Base-by-base conservation (phyloP, 805 yeast genomes). In the Kluyveromyces lactis region DNA sequence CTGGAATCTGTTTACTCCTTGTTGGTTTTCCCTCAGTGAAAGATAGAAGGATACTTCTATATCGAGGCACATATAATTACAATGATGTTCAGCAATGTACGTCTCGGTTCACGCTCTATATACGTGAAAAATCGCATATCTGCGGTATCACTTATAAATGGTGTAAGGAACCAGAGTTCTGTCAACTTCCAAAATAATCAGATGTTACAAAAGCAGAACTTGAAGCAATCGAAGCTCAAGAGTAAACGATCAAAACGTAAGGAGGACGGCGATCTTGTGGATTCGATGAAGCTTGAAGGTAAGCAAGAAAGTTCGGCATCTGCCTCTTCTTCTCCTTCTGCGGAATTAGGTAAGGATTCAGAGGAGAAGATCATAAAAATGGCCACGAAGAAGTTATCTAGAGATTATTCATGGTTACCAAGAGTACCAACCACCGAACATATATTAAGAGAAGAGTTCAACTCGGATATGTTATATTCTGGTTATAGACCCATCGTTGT, bases 401-500 rank as follows among this genome's bases (percentile, higher is more conserved):
- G n/a, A 5, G 57, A 50, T 39, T 57, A 49, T 36, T 51, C 56
- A 8, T 50, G 58, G 47, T 31, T 59, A 17, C 63, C 63, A 24
- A 44, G 52, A 36, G 62, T 53, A 8, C 56, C 60, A 11, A 45
- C 55, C 3, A 56, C 59, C 10, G 42, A 41, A 11, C 46, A 53
- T 39, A 33, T 57, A 8, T 48, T 50, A 18, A 53, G 45, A 1
- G 45, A 46, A 9, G 58, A 55, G 15, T 43, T 58, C 19, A 44
- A 42, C 23, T 45, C 53, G 11, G 42, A 47, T n/a, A 44, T 52
- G 28, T 42, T 59, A 24, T 58, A 52, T 36, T 50, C 55, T 4
- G 62, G 62, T 11, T 58, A 58, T 32, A 55, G 63, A 36, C 62
- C 63, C 4, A 38, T 58, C 15, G 50, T 51, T 13, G 38, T 55